Evolutionary conservation across 1,284 basidiomycete species (phyloP).

Genomic region (Ustilago trichophora): DNA sequence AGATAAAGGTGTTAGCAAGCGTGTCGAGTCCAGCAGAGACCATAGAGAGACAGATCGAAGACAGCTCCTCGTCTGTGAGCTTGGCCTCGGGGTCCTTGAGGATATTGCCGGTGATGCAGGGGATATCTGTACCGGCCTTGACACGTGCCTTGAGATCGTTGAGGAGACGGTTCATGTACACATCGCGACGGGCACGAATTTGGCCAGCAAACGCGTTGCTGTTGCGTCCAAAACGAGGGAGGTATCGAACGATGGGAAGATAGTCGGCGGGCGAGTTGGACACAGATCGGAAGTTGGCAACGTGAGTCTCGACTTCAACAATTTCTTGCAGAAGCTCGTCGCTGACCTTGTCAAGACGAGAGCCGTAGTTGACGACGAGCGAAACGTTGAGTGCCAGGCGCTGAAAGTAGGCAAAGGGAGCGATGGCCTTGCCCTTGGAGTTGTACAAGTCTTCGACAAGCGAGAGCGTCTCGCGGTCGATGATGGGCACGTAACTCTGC

Average conservation of each 20-base stretch:
- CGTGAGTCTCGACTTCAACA: conserved; percentile 44
- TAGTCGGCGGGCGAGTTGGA: conserved; percentile 35
- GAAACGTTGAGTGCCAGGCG: conserved; percentile 41
- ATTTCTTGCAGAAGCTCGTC: conserved; percentile 38
- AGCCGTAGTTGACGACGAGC: conserved; percentile 41
- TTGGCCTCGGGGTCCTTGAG: conserved; percentile 42
- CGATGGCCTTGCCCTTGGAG: conserved; percentile 14
- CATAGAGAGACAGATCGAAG: conserved; percentile 44
- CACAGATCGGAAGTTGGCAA: conserved; percentile 45
- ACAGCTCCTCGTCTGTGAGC: conserved; percentile 31
- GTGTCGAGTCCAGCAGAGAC: conserved; percentile 47
- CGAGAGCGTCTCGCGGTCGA: conserved; percentile 42
- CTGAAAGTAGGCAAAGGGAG: conserved; percentile 40
- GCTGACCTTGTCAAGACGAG: conserved; percentile 31
- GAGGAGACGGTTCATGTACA: conserved; percentile 43
- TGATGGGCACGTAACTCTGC: conserved; percentile 45
- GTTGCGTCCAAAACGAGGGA: conserved; percentile 17
- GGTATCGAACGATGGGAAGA: conserved; percentile 30
- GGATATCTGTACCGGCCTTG: conserved; percentile 23
- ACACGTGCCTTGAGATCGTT: conserved; percentile 32
- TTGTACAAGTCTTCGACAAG: conserved; percentile 38
- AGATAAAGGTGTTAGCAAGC: conserved; percentile 47
- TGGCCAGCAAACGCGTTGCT: conserved; percentile 15
- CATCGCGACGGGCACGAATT: conserved; percentile 26
- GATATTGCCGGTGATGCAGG: conserved; percentile 45